These are phyloP conservation scores for Ascochyta clinopodiicola DNA, from an alignment of 2,329 filamentous ascomycete species.

Conservation along the genomic window DNA sequence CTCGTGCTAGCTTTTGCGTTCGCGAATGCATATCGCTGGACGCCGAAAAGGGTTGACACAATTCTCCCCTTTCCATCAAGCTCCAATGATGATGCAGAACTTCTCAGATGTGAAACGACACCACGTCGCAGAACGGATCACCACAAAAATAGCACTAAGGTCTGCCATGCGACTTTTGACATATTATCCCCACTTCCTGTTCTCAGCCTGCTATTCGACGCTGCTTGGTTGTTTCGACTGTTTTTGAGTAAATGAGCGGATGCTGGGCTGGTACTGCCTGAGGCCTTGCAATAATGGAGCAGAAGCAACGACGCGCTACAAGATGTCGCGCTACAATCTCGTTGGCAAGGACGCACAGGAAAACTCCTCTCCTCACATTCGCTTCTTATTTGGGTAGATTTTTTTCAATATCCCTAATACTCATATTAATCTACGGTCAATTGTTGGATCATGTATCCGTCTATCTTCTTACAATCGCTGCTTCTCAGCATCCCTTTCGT, in stretches of 20 bases:
- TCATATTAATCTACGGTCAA: not conserved
- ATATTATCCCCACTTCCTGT: conserved; percentile 16
- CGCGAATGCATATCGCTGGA: conserved; percentile 3
- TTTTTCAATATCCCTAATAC: not conserved
- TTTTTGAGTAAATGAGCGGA: conserved; percentile 18
- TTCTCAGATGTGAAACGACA: conserved; percentile 9
- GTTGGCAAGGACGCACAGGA: not conserved
- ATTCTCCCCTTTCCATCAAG: conserved; percentile 4
- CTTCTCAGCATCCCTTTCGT: conserved; percentile 21
- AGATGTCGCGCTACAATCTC: conserved; percentile 4
- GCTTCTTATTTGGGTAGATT: not conserved
- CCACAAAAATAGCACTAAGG: conserved; percentile 21
- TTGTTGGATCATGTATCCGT: conserved; percentile 25
- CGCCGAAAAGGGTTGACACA: not conserved
- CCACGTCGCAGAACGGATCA: conserved; percentile 15
- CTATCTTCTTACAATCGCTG: conserved; percentile 17
- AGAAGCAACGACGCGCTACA: conserved; percentile 11
- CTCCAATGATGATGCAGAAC: conserved; percentile 8
- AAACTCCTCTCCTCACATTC: not conserved
- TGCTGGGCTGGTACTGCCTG: conserved; percentile 9
- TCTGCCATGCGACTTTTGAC: conserved; percentile 19
- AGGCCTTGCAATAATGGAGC: conserved; percentile 10
- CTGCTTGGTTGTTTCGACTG: conserved; percentile 8
- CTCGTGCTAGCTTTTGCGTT: conserved; percentile 3
- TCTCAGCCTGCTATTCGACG: conserved; percentile 7